Conservation (phyloP, 2,329 filamentous ascomycete species). For the Sporothrix inflata region DNA sequence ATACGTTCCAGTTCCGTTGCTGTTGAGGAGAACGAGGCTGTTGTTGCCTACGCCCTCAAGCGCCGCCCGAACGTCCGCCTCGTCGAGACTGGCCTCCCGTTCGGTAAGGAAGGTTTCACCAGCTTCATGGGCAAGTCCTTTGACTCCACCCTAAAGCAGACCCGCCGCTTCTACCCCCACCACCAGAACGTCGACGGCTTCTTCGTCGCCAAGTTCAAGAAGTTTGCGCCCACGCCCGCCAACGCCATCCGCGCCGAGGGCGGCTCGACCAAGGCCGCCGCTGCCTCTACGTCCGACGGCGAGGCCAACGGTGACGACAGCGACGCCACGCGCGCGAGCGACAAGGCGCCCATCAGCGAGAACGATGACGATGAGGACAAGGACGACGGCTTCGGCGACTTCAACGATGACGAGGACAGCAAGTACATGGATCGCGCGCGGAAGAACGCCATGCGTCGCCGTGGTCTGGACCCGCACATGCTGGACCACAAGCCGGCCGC, state of each 20-base stretch:
- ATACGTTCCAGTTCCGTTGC: slow-evolving; percentile 31
- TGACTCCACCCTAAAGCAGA: slow-evolving; percentile 79
- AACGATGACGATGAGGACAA: slow-evolving; percentile 47
- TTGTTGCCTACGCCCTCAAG: slow-evolving; percentile 89
- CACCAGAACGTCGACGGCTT: slow-evolving; percentile 82
- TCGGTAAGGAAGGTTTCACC: slow-evolving; percentile 91
- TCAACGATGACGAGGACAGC: slow-evolving; percentile 73
- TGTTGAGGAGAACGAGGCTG: slow-evolving; percentile 68
- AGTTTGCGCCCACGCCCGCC: slow-evolving; percentile 75
- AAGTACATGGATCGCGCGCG: slow-evolving; percentile 74
- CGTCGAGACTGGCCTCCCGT: slow-evolving; percentile 86
- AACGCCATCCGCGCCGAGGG: slow-evolving; percentile 50
- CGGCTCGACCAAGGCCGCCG: slow-evolving; percentile 31
- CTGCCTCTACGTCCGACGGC: slow-evolving; percentile 14
- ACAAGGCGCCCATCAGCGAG: slow-evolving; percentile 69
- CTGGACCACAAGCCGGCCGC: slow-evolving; percentile 43
- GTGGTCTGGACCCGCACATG: slow-evolving; percentile 72
- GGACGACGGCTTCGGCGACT: slow-evolving; percentile 67
- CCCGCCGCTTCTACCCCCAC: slow-evolving; percentile 86
- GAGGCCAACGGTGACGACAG: slow-evolving; percentile 33
- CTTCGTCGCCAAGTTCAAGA: slow-evolving; percentile 97
- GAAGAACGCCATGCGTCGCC: slow-evolving; percentile 71
- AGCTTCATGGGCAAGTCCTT: slow-evolving; percentile 91
- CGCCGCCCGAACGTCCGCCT: slow-evolving; percentile 93
- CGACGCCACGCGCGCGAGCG: slow-evolving; percentile 49